These are phyloP conservation scores for Fomitopsis pulvina DNA, from an alignment of 768 basidiomycete genomes.

Conservation along the genomic window DNA sequence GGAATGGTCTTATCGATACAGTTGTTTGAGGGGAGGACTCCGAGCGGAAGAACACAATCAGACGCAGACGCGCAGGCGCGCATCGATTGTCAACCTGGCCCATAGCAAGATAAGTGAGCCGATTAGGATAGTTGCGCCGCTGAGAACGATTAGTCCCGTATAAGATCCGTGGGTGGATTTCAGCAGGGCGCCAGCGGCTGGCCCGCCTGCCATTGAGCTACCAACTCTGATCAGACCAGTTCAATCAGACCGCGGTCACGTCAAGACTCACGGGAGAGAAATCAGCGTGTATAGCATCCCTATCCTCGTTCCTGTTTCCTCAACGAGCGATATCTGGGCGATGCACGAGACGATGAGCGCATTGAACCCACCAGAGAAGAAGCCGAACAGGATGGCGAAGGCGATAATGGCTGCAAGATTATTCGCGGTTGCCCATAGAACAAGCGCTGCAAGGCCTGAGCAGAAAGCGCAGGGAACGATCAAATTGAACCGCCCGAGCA, in stretches of 20 bases:
- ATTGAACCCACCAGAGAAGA: conserved; percentile 64
- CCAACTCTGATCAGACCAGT: background rate
- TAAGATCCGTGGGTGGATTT: conserved; percentile 38
- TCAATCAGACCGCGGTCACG: too few relatives aligned
- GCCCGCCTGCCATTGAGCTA: conserved; percentile 60
- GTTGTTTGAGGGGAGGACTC: too few relatives aligned
- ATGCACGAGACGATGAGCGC: conserved; percentile 64
- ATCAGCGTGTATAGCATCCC: conserved; percentile 61
- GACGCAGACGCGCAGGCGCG: background rate
- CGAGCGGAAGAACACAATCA: too few relatives aligned
- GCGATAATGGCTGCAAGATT: conserved; percentile 35
- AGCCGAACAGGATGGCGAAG: conserved; percentile 54
- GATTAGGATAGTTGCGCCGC: conserved; percentile 50
- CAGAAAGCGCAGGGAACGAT: conserved; percentile 57
- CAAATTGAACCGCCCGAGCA: conserved; percentile 60
- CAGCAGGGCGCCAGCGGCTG: conserved; percentile 55
- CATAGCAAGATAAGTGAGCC: conserved; percentile 53
- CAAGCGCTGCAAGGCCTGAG: conserved; percentile 51
- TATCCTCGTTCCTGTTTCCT: conserved; percentile 55
- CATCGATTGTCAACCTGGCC: conserved; percentile 21
- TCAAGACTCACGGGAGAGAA: conserved; percentile 57
- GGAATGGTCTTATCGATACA: too few relatives aligned
- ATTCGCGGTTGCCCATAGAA: conserved; percentile 48
- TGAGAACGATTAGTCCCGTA: conserved; percentile 48
- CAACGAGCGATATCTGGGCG: conserved; percentile 54